Evolutionary conservation across 225 moss, liverwort and hornwort genomes (phyloP), one percentile per base, ranked within the genome.

Genomic region (Pleurozium schreberi): DNA sequence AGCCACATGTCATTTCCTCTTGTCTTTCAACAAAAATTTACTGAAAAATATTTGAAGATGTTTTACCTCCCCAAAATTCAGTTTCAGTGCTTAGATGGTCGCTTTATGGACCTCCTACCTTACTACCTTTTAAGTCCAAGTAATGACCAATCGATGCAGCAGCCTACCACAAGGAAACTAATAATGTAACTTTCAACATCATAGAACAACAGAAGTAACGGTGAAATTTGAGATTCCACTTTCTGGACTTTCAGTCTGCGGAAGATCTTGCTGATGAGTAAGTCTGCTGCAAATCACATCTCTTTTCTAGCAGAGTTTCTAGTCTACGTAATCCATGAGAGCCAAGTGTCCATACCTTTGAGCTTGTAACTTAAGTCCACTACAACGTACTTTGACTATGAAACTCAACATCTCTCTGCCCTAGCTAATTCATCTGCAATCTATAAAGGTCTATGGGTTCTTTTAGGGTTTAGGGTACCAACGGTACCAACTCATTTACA

Each of bases 101-200:
- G n/a, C n/a, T n/a, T n/a, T n/a, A n/a, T n/a, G n/a, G n/a, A n/a
- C n/a, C n/a, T n/a, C n/a, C n/a, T n/a, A n/a, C n/a, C n/a, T n/a
- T n/a, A n/a, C n/a, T n/a, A n/a, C n/a, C n/a, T n/a, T n/a, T n/a
- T n/a, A n/a, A n/a, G n/a, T n/a, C n/a, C n/a, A n/a, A n/a, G n/a
- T n/a, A 64, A 21, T 70, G 14, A 42, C 14, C 42, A 70, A 94
- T 90, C 27, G 91, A 90, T 88, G 95, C 92, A 80, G 90, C 93
- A 93, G 94, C 95, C 92, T 96, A 90, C 63, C 82, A 90, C 2
- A 75, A 68, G 26, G 47, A 86, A 68, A 27, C 22, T 22, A 53
- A 53, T 27, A 14, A 53, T 50, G 9, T 45, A 89, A 73, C 80
- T 68, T n/a, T 82, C 18, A 47, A 47, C 31, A 49, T 18, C 11